Evolutionary conservation across 1,284 basidiomycete species (phyloP).

Genomic region (Pulchroboletus neoregius): DNA sequence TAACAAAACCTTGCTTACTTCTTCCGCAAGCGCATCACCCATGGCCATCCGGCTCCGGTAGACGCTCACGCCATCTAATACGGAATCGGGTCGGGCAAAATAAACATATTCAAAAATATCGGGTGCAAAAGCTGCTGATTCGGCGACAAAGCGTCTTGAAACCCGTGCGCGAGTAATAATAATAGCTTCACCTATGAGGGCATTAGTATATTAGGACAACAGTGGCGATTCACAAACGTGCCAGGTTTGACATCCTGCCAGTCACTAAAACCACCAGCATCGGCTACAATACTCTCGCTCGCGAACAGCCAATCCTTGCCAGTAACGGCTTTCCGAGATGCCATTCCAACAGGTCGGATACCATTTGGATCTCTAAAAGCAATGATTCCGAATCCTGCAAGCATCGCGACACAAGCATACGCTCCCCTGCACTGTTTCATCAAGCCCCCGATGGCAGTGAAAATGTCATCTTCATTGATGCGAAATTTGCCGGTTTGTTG

Average conservation of each 20-base stretch:
- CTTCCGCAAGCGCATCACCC: conserved; percentile 93
- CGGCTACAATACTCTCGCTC: conserved; percentile 95
- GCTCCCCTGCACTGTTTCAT: conserved; percentile 90
- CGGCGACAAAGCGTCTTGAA: conserved; percentile 68
- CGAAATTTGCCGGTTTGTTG: conserved; percentile 99
- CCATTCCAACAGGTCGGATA: conserved; percentile 90
- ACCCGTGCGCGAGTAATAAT: conserved; percentile 86
- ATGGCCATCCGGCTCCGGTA: conserved; percentile 99
- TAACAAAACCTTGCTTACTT: conserved; percentile 74
- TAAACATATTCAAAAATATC: conserved; percentile 99
- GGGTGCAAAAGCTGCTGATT: conserved; percentile 80
- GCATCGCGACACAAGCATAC: conserved; percentile 97
- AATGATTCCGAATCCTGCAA: conserved; percentile 98
- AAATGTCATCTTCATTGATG: conserved; percentile 99
- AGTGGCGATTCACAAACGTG: conserved; percentile 29
- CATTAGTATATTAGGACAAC: conserved; percentile 2
- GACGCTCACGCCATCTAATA: conserved; percentile 95
- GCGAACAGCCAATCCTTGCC: conserved; percentile 89
- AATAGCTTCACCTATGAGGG: conserved; percentile 76
- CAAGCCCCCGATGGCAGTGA: conserved; percentile 86
- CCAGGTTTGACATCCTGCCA: conserved; percentile 96
- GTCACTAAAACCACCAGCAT: conserved; percentile 85
- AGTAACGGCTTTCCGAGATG: conserved; percentile 50
- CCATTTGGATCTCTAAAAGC: conserved; percentile 99
- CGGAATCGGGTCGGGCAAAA: conserved; percentile 97